These are phyloP conservation scores for Verticillium alfalfae DNA, from an alignment of 2,329 filamentous ascomycete genomes.

Conservation along the genomic window DNA sequence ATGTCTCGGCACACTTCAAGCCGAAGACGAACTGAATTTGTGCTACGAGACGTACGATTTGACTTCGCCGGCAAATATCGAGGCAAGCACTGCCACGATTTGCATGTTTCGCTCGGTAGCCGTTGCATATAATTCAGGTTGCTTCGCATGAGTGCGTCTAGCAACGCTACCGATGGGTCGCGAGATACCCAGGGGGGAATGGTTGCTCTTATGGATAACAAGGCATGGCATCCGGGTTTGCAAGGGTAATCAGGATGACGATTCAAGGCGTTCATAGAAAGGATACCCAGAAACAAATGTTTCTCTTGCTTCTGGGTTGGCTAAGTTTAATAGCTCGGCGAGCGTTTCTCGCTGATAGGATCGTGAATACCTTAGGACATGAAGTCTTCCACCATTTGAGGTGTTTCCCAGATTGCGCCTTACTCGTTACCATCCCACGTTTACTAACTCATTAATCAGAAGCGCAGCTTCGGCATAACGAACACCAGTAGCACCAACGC, in stretches of 20 bases:
- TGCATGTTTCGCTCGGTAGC: too few relatives aligned
- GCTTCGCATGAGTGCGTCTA: too few relatives aligned
- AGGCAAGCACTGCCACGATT: too few relatives aligned
- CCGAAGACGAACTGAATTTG: background rate
- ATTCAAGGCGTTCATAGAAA: background rate
- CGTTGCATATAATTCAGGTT: too few relatives aligned
- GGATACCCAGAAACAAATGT: background rate
- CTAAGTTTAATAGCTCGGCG: background rate
- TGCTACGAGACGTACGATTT: too few relatives aligned
- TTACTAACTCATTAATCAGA: constrained; percentile 39
- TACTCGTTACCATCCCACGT: background rate
- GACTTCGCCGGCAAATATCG: background rate
- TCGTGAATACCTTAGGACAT: background rate
- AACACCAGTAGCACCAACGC: constrained; percentile 74
- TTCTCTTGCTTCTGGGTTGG: background rate
- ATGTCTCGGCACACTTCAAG: background rate
- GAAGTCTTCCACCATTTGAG: background rate
- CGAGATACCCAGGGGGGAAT: background rate
- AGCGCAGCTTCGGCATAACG: constrained; percentile 80
- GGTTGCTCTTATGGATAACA: background rate
- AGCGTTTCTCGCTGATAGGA: background rate
- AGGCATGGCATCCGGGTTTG: background rate
- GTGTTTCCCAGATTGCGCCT: background rate
- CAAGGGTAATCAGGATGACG: background rate
- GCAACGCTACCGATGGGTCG: too few relatives aligned